Evolutionary conservation across 495 filamentous ascomycete genomes (phyloP).

Genomic region (Stereocaulon alpinum): DNA sequence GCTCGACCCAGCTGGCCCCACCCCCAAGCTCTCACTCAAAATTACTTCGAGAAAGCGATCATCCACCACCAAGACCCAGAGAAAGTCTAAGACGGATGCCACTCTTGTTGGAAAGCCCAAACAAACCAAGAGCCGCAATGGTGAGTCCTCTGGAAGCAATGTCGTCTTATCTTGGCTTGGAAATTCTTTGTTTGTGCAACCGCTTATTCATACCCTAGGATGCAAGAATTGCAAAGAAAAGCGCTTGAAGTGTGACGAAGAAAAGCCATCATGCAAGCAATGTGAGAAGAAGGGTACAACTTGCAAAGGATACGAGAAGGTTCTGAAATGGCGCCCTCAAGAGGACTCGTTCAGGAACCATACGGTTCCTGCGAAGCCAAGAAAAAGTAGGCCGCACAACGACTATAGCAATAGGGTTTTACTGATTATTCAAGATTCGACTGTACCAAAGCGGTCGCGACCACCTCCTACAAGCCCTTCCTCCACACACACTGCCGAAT

Average conservation of each 20-base stretch:
- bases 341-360: slow-evolving; percentile 55
- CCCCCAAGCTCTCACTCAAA: slow-evolving; percentile 30
- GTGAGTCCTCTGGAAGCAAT: slow-evolving; percentile 36
- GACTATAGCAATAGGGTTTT: not conserved
- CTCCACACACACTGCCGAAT: not conserved
- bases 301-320: slow-evolving; percentile 74
- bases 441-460: not conserved
- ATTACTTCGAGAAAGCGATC: slow-evolving; percentile 26
- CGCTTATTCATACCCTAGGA: slow-evolving; percentile 40
- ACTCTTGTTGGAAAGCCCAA: slow-evolving; percentile 45
- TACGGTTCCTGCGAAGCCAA: slow-evolving; percentile 30
- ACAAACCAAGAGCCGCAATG: slow-evolving; percentile 77
- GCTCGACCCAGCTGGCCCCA: slow-evolving; percentile 23
- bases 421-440: slow-evolving; percentile 5
- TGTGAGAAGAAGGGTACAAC: slow-evolving; percentile 58
- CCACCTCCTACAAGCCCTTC: slow-evolving; percentile 16
- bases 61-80: slow-evolving; percentile 21
- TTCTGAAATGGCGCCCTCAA: slow-evolving; percentile 76
- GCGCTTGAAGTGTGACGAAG: slow-evolving; percentile 72
- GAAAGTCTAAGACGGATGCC: slow-evolving; percentile 1
- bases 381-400: slow-evolving; percentile 36
- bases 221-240: slow-evolving; percentile 77
- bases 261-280: slow-evolving; percentile 64
- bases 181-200: not conserved
- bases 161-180: not conserved